Evolutionary conservation across 495 filamentous ascomycete genomes (phyloP).

Genomic region (Xylaria intraflava): DNA sequence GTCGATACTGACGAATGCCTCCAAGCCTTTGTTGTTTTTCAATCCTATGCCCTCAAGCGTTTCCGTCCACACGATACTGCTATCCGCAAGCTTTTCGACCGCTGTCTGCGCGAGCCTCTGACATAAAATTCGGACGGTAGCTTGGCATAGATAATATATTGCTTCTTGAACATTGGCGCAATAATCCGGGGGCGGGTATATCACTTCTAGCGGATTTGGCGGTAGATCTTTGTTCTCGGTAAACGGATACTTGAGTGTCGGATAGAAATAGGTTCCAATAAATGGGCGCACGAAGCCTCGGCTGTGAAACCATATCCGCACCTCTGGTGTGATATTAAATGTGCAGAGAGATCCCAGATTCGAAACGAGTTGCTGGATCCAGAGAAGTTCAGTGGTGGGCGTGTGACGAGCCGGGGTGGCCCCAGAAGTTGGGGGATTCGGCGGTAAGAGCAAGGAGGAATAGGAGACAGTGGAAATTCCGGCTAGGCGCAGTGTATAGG

Average conservation of each 20-base stretch:
- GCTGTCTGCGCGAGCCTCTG: slow-evolving; percentile 9
- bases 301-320: slow-evolving; percentile 27
- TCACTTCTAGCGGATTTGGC: slow-evolving; percentile 15
- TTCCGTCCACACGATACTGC: slow-evolving; percentile 16
- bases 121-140: slow-evolving; percentile 13
- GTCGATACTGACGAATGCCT: slow-evolving; percentile 10
- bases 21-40: slow-evolving; percentile 6
- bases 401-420: slow-evolving; percentile 9
- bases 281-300: slow-evolving; percentile 18
- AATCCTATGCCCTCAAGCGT: slow-evolving; percentile 12
- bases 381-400: slow-evolving; percentile 21
- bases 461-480: slow-evolving; percentile 21
- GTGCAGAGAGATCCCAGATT: slow-evolving; percentile 27
- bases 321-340: slow-evolving; percentile 32
- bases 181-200: slow-evolving; percentile 22
- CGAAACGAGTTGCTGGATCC: slow-evolving; percentile 20
- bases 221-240: slow-evolving; percentile 5
- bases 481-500: slow-evolving; percentile 15
- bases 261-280: slow-evolving; percentile 25
- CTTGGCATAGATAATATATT: slow-evolving; percentile 23
- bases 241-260: slow-evolving; percentile 26
- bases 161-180: slow-evolving; percentile 20
- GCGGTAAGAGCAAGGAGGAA: slow-evolving; percentile 9
- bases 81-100: slow-evolving; percentile 5
- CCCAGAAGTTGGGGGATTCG: slow-evolving; percentile 4